Base-by-base conservation (phyloP, 345 rosid genomes). In the Euphorbia tirucalli region DNA sequence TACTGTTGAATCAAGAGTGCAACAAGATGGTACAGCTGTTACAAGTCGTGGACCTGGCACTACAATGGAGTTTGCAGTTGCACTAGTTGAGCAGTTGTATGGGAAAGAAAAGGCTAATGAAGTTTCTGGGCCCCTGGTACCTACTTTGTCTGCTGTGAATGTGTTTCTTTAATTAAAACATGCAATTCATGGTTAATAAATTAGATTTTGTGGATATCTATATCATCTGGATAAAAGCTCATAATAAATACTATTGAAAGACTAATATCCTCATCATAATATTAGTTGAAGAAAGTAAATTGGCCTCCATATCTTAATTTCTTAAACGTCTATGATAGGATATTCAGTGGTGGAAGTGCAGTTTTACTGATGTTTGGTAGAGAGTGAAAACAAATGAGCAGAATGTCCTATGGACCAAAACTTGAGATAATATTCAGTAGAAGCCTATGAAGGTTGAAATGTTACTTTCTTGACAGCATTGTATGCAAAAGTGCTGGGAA, bases 21-120 rank as follows among this genome's bases (percentile, higher is more conserved):
- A 90, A 69, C 82, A 76, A 68, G 99, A 95, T 78, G 94, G 94
- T 14, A 77, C 79, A 56, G 85, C 81, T 41, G 85, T 95, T 49
- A 92, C 98, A 13, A 95, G 97, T 72, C 87, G 93, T 39, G 92
- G 92, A 60, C 94, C 99, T 39, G 97, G 96, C 69, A 95, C 97
- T 72, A 86, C 98, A 55, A 86, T 95, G 81, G 97, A 95, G 80
- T 92, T 88, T 82, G 85, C 94, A 46, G 71, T 95, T 63, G 80
- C 90, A 15, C 82, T 90, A 62, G 81, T 89, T 24, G 93, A 90
- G 71, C 89, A 86, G 71, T 76, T 95, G 83, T 90, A 50, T 74
- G 97, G 98, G 19, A 87, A 90, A 84, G 90, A 85, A 52, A 89
- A 83, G 81, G 94, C 93, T 69, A 81, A 73, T 60, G 88, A 90